Evolutionary conservation across 2,329 filamentous ascomycete species (phyloP).

Genomic region (Apiospora koreana): DNA sequence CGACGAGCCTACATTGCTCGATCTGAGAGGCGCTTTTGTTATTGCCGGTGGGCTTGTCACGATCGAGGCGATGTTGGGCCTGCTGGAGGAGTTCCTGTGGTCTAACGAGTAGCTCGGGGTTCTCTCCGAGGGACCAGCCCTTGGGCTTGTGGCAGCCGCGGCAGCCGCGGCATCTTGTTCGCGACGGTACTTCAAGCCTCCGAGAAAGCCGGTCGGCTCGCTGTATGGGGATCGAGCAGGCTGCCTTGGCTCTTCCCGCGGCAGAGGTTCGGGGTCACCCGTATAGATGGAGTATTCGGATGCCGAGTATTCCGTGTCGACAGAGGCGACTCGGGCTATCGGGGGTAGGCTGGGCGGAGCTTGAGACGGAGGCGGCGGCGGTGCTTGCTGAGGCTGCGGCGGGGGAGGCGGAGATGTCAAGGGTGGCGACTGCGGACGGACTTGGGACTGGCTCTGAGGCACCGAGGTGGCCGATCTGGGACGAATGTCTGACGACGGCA

Average conservation of each 20-base stretch:
- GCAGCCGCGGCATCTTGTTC: conserved; percentile 30
- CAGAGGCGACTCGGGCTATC: conserved; percentile 35
- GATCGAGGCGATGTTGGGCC: conserved; percentile 28
- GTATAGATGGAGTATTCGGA: conserved; percentile 4
- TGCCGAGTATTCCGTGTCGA: conserved; percentile 18
- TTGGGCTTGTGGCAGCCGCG: conserved; percentile 11
- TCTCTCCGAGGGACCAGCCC: conserved; percentile 22
- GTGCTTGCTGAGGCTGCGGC: conserved; percentile 24
- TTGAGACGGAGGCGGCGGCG: conserved; percentile 23
- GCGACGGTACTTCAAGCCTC: conserved; percentile 54
- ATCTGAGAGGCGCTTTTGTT: conserved; percentile 26
- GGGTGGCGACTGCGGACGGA: conserved; percentile 37
- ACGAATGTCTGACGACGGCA: conserved; percentile 49
- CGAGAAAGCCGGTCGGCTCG: conserved; percentile 51
- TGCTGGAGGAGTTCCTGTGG: conserved; percentile 14
- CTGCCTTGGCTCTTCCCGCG: conserved; percentile 29
- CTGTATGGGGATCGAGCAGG: conserved; percentile 36
- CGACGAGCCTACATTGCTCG: conserved; percentile 38
- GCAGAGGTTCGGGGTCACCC: background rate
- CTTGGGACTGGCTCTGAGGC: conserved; percentile 29
- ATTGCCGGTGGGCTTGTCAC: conserved; percentile 29
- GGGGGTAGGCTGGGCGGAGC: conserved; percentile 32
- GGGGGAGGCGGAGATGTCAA: conserved; percentile 41
- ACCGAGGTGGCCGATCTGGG: conserved; percentile 28
- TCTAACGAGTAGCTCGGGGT: conserved; percentile 20